These are phyloP conservation scores for Aphanomyces cochlioides DNA, from an alignment of 352 stramenopile species.

Conservation along the genomic window DNA sequence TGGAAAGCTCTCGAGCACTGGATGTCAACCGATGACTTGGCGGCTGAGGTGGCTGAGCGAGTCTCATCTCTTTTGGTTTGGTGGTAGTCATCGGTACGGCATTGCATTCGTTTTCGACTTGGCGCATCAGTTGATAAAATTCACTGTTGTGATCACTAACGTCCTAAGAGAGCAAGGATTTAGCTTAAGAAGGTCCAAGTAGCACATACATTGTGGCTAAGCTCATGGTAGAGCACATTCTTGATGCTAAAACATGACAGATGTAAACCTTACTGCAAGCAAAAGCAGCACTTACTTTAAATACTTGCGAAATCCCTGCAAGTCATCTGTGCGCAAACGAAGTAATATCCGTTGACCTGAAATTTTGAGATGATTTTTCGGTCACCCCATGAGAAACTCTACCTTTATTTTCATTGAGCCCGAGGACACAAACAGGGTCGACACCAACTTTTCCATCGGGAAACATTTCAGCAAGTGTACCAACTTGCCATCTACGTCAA, in stretches of 20 bases:
- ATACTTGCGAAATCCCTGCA: slow-evolving; percentile 89
- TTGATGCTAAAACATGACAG: slow-evolving; percentile 78
- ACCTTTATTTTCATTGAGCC: slow-evolving; percentile 92
- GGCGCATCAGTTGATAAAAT: slow-evolving; percentile 79
- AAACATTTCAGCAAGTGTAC: slow-evolving; percentile 82
- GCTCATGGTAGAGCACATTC: slow-evolving; percentile 93
- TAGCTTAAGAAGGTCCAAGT: background rate
- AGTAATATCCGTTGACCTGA: slow-evolving; percentile 88
- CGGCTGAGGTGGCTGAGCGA: too few relatives aligned
- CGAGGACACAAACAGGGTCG: slow-evolving; percentile 85
- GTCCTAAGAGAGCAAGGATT: slow-evolving; percentile 2
- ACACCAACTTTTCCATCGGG: slow-evolving; percentile 89
- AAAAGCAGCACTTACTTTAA: slow-evolving; percentile 43
- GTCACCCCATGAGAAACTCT: background rate
- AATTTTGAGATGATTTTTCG: background rate
- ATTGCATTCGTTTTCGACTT: slow-evolving; percentile 64
- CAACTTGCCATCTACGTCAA: slow-evolving; percentile 71
- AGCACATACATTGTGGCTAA: slow-evolving; percentile 87
- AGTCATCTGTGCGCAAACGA: slow-evolving; percentile 91
- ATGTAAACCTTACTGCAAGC: background rate
- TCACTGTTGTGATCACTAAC: slow-evolving; percentile 61
- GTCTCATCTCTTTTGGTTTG: slow-evolving; percentile 38
- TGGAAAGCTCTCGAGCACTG: too few relatives aligned
- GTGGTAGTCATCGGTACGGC: slow-evolving; percentile 8
- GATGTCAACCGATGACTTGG: too few relatives aligned